Evolutionary conservation across 2,329 filamentous ascomycete species (phyloP), one percentile per base, ranked within the genome.

Genomic region (Monilinia aucupariae): DNA sequence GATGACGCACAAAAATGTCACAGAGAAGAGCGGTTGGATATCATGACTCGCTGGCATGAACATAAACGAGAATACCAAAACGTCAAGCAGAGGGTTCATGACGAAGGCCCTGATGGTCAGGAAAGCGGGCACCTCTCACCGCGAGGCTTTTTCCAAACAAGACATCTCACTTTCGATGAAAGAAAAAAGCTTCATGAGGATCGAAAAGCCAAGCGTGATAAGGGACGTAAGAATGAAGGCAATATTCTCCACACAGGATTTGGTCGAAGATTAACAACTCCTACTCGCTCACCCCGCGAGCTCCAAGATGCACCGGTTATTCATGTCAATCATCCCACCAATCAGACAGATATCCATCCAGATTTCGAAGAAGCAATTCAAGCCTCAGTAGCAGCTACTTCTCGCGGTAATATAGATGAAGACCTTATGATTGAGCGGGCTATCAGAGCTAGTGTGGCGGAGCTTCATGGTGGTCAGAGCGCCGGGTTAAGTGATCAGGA

Each of bases 301-400:
- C 47, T 66, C 9, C 69, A 71, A 37, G 62, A 66, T 25, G 48
- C 43, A 20, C 50, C 70, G 25, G 59, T 51, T 0, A 25, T 56
- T 9, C 34, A 56, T n/a, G 61, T 61, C 5, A 52, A 39, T 22
- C 25, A 65, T 39, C n/a, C 62, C n/a, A 34, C 39, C 25, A 20
- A 30, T 50, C 60, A 59, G 64, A 64, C 62, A 30, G 32, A 41
- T 67, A 78, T 82, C n/a, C 79, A 84, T 41, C 79, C 80, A 2
- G 87, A 89, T 63, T 82, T 91, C 49, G 89, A 93, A 72, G 78
- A 82, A 49, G 90, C 90, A 1, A 93, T 94, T 64, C 82, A 81
- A 60, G 79, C 79, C 13, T 89, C 88, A 0, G 87, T 94, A 0
- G 77, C 78, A 9, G 82, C 88, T 71, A 91, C 89, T 0, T 92